Evolutionary conservation across 208 protist genomes (phyloP).

Genomic region (Spongospora subterranea): DNA sequence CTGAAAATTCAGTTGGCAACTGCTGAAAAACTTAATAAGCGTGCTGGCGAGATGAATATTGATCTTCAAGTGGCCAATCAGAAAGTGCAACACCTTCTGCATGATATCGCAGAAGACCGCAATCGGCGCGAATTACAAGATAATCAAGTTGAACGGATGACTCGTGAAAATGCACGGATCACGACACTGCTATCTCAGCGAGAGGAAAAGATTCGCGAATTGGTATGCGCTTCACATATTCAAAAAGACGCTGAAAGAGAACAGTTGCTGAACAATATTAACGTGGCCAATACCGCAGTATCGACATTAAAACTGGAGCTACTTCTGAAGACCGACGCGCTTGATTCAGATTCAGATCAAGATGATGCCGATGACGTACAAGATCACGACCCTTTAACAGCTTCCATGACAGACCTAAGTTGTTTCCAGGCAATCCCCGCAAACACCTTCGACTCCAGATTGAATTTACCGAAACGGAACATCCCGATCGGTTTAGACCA

Average conservation of each 20-base stretch:
- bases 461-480: too few species aligned
- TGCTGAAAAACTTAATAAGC: not conserved
- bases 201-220: slow-evolving; percentile 9
- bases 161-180: not conserved
- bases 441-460: too few species aligned
- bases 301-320: slow-evolving; percentile 38
- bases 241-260: not conserved
- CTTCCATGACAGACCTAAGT: too few species aligned
- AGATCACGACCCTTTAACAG: too few species aligned
- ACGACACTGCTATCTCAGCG: not conserved
- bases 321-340: not conserved
- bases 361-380: not conserved
- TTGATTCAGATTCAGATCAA: not conserved
- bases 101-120: not conserved
- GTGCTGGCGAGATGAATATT: not conserved
- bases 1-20: not conserved
- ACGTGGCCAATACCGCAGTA: slow-evolving; percentile 7
- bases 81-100: not conserved
- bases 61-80: not conserved
- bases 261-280: not conserved
- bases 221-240: not conserved
- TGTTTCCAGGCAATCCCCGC: too few species aligned
- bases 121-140: not conserved
- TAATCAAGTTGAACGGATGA: not conserved
- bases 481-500: too few species aligned